phyloP scores from a whole-genome alignment of 306 rosid species.

The Heteromeles arbutifolia region DNA sequence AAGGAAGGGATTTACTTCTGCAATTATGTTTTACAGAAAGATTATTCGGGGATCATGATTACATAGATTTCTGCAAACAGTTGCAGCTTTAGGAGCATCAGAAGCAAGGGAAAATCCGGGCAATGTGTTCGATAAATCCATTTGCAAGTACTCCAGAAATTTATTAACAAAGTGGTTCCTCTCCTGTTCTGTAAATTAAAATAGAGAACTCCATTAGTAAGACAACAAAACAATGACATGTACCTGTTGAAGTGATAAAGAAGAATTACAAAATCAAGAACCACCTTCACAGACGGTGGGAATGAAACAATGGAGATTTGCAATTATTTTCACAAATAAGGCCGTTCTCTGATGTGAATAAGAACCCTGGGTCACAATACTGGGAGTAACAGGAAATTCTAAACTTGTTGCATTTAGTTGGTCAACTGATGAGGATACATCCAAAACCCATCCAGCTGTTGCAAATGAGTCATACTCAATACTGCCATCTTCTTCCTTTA shows the following conservation, averaged over 20 bases:
- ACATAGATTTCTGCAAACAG: conserved; percentile 75
- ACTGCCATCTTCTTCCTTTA: conserved; percentile 70
- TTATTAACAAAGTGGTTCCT: conserved; percentile 73
- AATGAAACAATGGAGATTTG: conserved; percentile 95
- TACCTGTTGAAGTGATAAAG: conserved; percentile 6
- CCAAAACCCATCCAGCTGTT: conserved; percentile 88
- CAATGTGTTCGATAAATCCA: conserved; percentile 48
- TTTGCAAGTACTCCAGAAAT: conserved; percentile 78
- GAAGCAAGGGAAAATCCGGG: conserved; percentile 65
- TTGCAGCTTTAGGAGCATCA: conserved; percentile 53
- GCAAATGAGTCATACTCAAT: conserved; percentile 78
- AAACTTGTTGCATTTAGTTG: conserved; percentile 29
- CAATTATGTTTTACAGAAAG: conserved; percentile 4
- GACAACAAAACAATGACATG: conserved; percentile 20
- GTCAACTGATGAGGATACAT: conserved; percentile 38
- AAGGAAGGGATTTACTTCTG: conserved; percentile 20
- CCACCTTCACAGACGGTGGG: conserved; percentile 90
- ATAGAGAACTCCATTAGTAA: conserved; percentile 13
- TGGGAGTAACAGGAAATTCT: conserved; percentile 46
- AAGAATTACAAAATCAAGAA: conserved; percentile 23
- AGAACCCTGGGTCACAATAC: conserved; percentile 56
- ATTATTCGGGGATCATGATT: conserved; percentile 25
- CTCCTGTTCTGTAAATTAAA: conserved; percentile 73
- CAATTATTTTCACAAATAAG: conserved; percentile 84
- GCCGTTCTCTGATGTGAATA: conserved; percentile 88